Base-by-base conservation (phyloP, 805 yeast genomes). In the Candida tammaniensis region DNA sequence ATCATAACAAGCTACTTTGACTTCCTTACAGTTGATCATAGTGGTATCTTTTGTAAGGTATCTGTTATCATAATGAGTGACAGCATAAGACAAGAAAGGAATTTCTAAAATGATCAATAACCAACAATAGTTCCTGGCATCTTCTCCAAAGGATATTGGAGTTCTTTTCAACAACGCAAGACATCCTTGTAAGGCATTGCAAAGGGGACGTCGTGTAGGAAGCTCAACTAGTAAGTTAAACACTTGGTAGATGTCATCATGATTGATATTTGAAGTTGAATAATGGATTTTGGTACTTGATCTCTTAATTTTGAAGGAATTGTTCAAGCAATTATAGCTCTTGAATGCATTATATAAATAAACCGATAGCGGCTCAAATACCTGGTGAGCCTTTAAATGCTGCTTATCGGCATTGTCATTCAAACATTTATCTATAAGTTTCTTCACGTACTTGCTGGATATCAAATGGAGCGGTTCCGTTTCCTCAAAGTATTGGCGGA, bases 61-160 rank as follows among this genome's bases (percentile, higher is more conserved):
- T 24, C 46, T 17, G 24, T 28, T n/a, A 34, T 48, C 45, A 15
- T 45, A 51, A 28, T 68, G 55, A 4, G 78, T 57, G 33, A 67
- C 46, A 7, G 81, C 71, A 15, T 68, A 60, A 5, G 70, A 58
- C 6, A 85, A 55, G 4, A 73, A 64, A 0, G 96, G 96, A 19
- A 81, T 75, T 39, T 84, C 89, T 33, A 82, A 55, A 9, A 86
- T 57, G 3, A 86, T 75, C 12, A 86, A 56, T 1, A 86, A 46
- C 82, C 86, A 84, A 27, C 64, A 53, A 18, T 79, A 53, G 14
- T 74, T 64, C 1, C 57, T 45, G 0, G 80, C 72, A 9, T 65
- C 58, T 6, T 64, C 52, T 0, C 50, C 51, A 5, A 67, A 61
- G 1, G 80, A 36, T 0, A 56, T 78, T 17, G 57, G 48, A 5